Conservation (phyloP, 2,329 filamentous ascomycete species). For the Neofusicoccum laricinum region DNA sequence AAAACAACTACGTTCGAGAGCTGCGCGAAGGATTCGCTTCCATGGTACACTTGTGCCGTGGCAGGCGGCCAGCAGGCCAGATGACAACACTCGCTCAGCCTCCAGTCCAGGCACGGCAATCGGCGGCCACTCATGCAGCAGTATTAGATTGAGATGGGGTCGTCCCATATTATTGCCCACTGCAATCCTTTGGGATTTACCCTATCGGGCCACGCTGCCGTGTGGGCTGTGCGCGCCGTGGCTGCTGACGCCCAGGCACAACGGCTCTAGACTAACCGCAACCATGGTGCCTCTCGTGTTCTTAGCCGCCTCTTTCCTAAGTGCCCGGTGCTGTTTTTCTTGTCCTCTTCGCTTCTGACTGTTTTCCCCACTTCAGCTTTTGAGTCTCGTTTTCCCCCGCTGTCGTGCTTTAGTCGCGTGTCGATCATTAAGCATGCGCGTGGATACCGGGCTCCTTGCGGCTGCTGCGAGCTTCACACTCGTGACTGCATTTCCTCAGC, state of each 20-base stretch:
- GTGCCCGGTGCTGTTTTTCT: neutral
- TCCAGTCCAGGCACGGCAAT: neutral
- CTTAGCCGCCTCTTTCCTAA: neutral
- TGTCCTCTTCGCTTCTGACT: neutral
- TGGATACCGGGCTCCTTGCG: neutral
- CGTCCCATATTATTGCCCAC: too few species aligned
- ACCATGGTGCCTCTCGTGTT: neutral
- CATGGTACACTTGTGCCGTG: neutral
- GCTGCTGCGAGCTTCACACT: neutral
- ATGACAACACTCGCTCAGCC: neutral
- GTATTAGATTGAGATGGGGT: too few species aligned
- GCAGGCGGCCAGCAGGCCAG: neutral
- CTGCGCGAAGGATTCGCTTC: neutral
- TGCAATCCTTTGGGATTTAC: too few species aligned
- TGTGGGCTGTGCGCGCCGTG: neutral
- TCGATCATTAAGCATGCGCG: neutral
- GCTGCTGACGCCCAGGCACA: conserved; percentile 7
- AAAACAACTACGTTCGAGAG: neutral
- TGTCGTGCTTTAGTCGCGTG: neutral
- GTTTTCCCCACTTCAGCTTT: neutral
- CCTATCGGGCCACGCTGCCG: neutral
- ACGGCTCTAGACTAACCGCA: neutral
- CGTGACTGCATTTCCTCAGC: neutral
- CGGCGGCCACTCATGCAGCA: too few species aligned
- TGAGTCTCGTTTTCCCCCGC: neutral